These are phyloP conservation scores for Aspergillus texensis DNA, from an alignment of 2,329 filamentous ascomycete genomes.

Conservation along the genomic window DNA sequence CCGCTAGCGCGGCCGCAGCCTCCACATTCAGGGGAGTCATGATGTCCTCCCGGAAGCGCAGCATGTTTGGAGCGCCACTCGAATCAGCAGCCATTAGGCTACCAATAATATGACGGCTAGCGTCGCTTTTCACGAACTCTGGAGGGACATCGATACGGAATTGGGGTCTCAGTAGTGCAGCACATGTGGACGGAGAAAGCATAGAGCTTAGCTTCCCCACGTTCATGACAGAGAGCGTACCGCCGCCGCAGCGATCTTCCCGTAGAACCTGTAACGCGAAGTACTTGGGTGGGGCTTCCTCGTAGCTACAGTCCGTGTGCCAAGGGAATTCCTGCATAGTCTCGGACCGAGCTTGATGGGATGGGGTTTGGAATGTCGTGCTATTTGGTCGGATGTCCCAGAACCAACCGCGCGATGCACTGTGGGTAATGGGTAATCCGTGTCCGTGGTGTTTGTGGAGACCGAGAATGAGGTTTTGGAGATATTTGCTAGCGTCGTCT, in stretches of 20 bases:
- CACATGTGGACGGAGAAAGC: background rate
- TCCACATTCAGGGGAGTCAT: conserved; percentile 12
- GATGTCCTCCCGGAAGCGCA: conserved; percentile 17
- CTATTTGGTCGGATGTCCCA: conserved; percentile 47
- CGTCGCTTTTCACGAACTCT: conserved; percentile 34
- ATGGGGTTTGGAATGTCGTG: conserved; percentile 25
- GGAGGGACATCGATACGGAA: conserved; percentile 37
- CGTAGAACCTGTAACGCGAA: conserved; percentile 49
- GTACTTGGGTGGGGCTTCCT: conserved; percentile 39
- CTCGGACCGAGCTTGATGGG: conserved; percentile 43
- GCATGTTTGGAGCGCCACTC: background rate
- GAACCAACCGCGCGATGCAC: conserved; percentile 48
- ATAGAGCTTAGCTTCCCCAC: background rate
- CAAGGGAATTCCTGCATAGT: conserved; percentile 49
- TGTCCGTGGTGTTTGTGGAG: conserved; percentile 41
- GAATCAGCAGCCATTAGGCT: conserved; percentile 19
- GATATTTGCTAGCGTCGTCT: conserved; percentile 39
- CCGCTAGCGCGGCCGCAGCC: conserved; percentile 31
- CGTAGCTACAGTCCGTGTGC: conserved; percentile 52
- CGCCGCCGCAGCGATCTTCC: conserved; percentile 33
- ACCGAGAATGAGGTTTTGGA: conserved; percentile 35
- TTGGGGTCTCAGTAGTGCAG: conserved; percentile 17
- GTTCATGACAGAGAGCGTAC: conserved; percentile 4
- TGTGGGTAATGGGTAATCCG: conserved; percentile 45
- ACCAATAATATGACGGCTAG: conserved; percentile 22